Conservation (phyloP, 192 early-diverging fungal species). For the Coemansia sp. region DNA sequence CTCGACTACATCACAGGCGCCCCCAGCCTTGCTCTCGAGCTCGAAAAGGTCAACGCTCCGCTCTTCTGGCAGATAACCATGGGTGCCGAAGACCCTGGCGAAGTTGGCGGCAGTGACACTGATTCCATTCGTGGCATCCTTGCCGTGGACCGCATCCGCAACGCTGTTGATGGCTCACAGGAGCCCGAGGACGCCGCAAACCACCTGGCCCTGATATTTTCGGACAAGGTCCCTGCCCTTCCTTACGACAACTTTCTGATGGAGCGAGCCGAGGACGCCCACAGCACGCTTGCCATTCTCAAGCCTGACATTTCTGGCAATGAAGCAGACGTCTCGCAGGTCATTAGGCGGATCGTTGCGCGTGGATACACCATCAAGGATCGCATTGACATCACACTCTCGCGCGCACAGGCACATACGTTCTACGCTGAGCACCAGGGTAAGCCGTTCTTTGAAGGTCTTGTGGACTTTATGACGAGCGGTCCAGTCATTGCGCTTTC, state of each 20-base stretch:
- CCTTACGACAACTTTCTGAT: conserved; percentile 53
- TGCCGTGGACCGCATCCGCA: conserved; percentile 57
- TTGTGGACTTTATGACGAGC: conserved; percentile 54
- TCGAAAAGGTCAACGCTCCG: conserved; percentile 56
- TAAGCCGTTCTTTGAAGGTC: conserved; percentile 43
- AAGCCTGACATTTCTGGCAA: conserved; percentile 56
- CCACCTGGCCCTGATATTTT: conserved; percentile 56
- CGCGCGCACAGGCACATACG: conserved; percentile 30
- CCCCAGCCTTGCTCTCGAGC: conserved; percentile 57
- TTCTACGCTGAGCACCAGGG: conserved; percentile 53
- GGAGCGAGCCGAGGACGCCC: conserved; percentile 43
- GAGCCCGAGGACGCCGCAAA: conserved; percentile 48
- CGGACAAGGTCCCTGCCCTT: conserved; percentile 32
- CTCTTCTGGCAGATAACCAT: conserved; percentile 56
- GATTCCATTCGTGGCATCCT: conserved; percentile 60
- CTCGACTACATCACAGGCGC: conserved; percentile 56
- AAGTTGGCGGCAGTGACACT: conserved; percentile 30
- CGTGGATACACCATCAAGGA: conserved; percentile 53
- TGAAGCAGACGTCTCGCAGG: conserved; percentile 23
- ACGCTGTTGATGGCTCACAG: conserved; percentile 58
- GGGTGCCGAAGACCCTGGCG: conserved; percentile 54
- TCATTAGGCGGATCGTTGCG: conserved; percentile 39
- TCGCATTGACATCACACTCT: conserved; percentile 41
- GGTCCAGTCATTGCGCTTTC: conserved; percentile 54
- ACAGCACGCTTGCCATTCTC: conserved; percentile 56